Evolutionary conservation across 163 green algal species (phyloP).

Genomic region (Prototheca cutis): DNA sequence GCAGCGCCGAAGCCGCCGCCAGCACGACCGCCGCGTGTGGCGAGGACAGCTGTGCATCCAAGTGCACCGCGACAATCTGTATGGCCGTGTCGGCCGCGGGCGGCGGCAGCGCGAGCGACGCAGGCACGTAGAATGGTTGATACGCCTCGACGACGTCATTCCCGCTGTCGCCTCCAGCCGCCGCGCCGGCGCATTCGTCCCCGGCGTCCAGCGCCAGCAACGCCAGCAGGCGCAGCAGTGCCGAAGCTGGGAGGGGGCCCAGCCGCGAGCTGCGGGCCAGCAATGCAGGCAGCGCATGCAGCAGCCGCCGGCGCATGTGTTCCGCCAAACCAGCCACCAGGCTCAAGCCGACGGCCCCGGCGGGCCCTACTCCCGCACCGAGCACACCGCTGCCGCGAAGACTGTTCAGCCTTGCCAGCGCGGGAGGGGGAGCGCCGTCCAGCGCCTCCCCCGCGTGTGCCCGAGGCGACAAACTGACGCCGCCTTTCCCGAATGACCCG

Average conservation of each 20-base stretch:
- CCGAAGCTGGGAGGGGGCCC: slow-evolving; percentile 11
- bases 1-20: slow-evolving; percentile 15
- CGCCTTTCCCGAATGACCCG: no score
- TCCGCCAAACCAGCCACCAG: background rate
- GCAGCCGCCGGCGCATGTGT: background rate
- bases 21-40: slow-evolving; percentile 8
- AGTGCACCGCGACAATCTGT: slow-evolving; percentile 7
- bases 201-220: slow-evolving; percentile 5
- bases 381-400: no score
- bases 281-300: background rate
- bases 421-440: background rate
- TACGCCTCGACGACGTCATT: background rate
- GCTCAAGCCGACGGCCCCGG: no score
- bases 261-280: slow-evolving; percentile 3
- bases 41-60: slow-evolving; percentile 15
- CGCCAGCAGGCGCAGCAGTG: slow-evolving; percentile 16
- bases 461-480: no score
- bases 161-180: background rate
- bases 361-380: no score
- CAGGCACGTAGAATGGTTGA: background rate
- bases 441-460: no score
- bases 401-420: background rate
- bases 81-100: background rate
- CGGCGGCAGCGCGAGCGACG: background rate
- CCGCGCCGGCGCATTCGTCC: background rate